These are phyloP conservation scores for Inosperma sp. DNA, from an alignment of 768 basidiomycete genomes.

Conservation along the genomic window DNA sequence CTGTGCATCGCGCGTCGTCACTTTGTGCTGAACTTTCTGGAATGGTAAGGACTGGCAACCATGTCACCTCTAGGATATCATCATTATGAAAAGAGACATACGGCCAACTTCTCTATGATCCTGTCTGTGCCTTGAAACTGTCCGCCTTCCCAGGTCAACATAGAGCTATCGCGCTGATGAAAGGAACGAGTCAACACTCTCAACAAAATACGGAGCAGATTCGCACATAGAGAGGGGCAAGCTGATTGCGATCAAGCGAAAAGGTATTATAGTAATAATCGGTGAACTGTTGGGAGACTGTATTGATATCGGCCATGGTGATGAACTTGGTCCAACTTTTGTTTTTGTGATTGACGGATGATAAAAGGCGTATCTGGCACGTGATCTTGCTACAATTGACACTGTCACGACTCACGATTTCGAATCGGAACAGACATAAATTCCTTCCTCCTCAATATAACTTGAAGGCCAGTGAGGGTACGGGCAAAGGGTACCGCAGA, in stretches of 20 bases:
- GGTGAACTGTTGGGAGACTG: conserved; percentile 74
- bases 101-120: conserved; percentile 74
- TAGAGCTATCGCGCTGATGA: conserved; percentile 68
- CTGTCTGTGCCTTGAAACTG: conserved; percentile 47
- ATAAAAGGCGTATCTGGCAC: too few species aligned
- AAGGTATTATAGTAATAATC: conserved; percentile 83
- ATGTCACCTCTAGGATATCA: not conserved
- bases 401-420: too few species aligned
- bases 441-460: not conserved
- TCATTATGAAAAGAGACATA: conserved; percentile 24
- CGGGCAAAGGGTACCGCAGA: not conserved
- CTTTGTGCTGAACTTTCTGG: conserved; percentile 70
- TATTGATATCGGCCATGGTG: conserved; percentile 68
- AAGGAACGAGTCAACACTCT: conserved; percentile 24
- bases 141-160: conserved; percentile 77
- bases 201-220: conserved; percentile 8
- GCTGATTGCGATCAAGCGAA: conserved; percentile 51
- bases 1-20: conserved; percentile 84
- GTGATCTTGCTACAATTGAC: too few species aligned
- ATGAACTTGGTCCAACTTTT: conserved; percentile 5
- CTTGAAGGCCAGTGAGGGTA: not conserved
- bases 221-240: conserved; percentile 74
- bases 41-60: conserved; percentile 69
- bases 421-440: too few species aligned
- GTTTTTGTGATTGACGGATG: not conserved